A percentile compares a stretch with the other conserved stretches of the same genome.
Evolutionary conservation across 1,284 basidiomycete genomes (phyloP).

Genomic region (Trametes polyzona): DNA sequence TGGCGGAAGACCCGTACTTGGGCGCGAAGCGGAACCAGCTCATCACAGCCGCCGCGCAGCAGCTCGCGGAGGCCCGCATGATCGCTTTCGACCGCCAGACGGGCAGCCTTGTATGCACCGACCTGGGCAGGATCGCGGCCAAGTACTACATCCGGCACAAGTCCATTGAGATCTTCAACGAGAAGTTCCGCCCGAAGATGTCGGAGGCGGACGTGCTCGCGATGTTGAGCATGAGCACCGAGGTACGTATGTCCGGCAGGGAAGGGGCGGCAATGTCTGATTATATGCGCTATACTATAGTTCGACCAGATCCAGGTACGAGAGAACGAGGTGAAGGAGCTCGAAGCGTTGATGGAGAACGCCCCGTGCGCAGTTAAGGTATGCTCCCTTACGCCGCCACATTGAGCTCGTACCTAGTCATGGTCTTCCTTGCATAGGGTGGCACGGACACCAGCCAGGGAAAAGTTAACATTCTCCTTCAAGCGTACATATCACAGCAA

Average conservation of each 20-base stretch:
- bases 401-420: neutral
- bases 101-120: conserved; percentile 77
- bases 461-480: conserved; percentile 96
- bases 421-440: conserved; percentile 47
- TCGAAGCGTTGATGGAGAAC: conserved; percentile 71
- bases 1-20: conserved; percentile 79
- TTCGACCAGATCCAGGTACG: conserved; percentile 96
- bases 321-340: conserved; percentile 88
- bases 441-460: conserved; percentile 79
- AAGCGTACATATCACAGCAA: conserved; percentile 86
- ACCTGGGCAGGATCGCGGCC: conserved; percentile 93
- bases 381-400: conserved; percentile 14
- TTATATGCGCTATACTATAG: conserved; percentile 45
- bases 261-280: too few relatives aligned
- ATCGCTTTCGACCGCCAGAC: conserved; percentile 72
- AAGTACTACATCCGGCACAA: conserved; percentile 93
- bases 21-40: conserved; percentile 77
- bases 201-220: conserved; percentile 91
- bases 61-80: conserved; percentile 83
- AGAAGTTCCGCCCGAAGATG: conserved; percentile 84
- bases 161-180: conserved; percentile 91
- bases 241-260: conserved; percentile 54
- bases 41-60: conserved; percentile 71
- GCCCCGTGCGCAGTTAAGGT: conserved; percentile 84
- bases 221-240: conserved; percentile 90